phyloP scores from a whole-genome alignment of 441 rosid species.

The Gossypium trilobum region DNA sequence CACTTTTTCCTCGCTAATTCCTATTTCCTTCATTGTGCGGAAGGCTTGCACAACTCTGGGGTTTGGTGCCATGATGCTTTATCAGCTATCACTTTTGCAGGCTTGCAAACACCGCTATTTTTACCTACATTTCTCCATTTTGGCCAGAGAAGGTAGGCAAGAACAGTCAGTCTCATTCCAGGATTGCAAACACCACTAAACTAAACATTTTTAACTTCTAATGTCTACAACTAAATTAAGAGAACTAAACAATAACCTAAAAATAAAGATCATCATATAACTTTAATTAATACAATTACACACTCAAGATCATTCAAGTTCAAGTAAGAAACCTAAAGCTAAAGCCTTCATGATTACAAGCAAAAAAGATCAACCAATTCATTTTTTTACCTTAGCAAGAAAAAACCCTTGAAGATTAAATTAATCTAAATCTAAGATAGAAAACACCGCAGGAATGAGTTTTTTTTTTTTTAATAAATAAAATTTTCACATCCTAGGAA shows the following conservation, averaged over 20 bases:
- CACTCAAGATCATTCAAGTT: not conserved
- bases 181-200: not conserved
- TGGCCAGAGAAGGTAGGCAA: not conserved
- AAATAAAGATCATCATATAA: not conserved
- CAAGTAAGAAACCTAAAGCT: not conserved
- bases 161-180: not conserved
- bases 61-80: constrained; percentile 44
- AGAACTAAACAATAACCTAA: not conserved
- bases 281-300: not conserved
- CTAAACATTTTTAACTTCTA: not conserved
- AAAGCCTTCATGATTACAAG: not conserved
- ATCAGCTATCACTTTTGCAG: constrained; percentile 7
- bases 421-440: not conserved
- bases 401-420: not conserved
- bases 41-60: constrained; percentile 44
- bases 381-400: not conserved
- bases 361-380: not conserved
- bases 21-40: constrained; percentile 54
- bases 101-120: not conserved
- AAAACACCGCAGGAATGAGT: not conserved
- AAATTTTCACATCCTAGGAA: not conserved
- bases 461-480: not conserved
- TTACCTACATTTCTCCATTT: not conserved
- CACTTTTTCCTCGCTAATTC: constrained; percentile 37
- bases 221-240: not conserved